A percentile compares a stretch with the other conserved stretches of the same genome.
These are phyloP conservation scores for Trichoderma gracile DNA, from an alignment of 2,329 filamentous ascomycete genomes.

Conservation along the genomic window DNA sequence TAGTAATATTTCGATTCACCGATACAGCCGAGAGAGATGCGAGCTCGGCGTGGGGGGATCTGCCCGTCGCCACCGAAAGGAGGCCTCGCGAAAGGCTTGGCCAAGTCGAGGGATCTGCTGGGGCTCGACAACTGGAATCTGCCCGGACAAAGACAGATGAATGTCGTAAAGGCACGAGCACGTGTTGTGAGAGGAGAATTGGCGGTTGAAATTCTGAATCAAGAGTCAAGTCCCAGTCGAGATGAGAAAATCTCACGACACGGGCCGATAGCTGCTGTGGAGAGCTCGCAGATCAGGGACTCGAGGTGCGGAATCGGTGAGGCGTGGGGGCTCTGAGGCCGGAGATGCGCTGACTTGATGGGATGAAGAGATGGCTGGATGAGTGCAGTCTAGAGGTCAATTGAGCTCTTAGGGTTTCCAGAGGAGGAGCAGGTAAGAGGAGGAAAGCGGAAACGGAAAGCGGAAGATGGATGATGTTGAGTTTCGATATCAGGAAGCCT, in stretches of 20 bases:
- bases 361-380: neutral
- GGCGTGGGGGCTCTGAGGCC: slow-evolving; percentile 5
- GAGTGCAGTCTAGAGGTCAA: neutral
- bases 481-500: too few relatives aligned
- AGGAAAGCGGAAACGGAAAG: too few relatives aligned
- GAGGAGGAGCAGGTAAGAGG: too few relatives aligned
- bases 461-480: too few relatives aligned
- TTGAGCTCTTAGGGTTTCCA: neutral
- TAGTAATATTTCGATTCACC: neutral
- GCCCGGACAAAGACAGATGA: neutral
- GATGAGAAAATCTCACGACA: slow-evolving; percentile 3
- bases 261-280: slow-evolving; percentile 18
- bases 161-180: too few relatives aligned
- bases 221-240: neutral
- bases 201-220: neutral
- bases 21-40: slow-evolving; percentile 7
- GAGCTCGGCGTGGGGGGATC: slow-evolving; percentile 1
- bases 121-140: neutral
- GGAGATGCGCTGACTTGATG: neutral
- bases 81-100: slow-evolving; percentile 14
- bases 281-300: slow-evolving; percentile 2
- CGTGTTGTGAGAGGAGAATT: neutral
- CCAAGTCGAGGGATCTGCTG: neutral
- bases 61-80: slow-evolving; percentile 2
- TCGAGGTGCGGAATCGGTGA: neutral